Percentiles rank a stretch among this genome's conserved stretches.
Evolutionary conservation across 352 stramenopile species (phyloP).

Genomic region (Phytophthora constricta): DNA sequence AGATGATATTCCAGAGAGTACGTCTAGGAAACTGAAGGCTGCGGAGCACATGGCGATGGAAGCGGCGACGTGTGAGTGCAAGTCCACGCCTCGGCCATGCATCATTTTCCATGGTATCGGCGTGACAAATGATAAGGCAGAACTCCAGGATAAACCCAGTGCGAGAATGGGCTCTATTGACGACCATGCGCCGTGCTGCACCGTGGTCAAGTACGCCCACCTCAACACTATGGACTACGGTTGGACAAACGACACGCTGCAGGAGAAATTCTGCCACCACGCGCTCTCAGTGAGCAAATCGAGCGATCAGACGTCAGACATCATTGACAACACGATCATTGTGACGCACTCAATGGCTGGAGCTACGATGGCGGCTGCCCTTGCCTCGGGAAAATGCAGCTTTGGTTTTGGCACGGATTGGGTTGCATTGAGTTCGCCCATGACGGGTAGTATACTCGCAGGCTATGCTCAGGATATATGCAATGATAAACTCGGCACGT

Average conservation of each 20-base stretch:
- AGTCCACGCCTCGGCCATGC: background rate
- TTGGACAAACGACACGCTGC: background rate
- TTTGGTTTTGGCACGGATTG: slow-evolving; percentile 6
- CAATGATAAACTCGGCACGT: slow-evolving; percentile 16
- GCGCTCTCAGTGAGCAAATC: background rate
- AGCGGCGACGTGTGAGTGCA: too few species aligned
- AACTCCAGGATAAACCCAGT: background rate
- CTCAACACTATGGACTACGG: background rate
- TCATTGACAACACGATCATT: background rate
- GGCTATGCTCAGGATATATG: slow-evolving; percentile 31
- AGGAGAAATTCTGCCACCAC: background rate
- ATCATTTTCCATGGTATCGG: background rate
- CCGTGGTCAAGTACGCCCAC: background rate
- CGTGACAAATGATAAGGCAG: background rate
- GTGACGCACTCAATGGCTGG: too few species aligned
- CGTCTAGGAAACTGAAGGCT: background rate
- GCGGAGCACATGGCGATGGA: background rate
- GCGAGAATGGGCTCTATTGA: background rate
- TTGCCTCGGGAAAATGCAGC: background rate
- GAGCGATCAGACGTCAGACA: background rate
- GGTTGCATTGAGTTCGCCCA: slow-evolving; percentile 24
- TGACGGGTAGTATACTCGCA: slow-evolving; percentile 28
- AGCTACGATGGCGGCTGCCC: background rate
- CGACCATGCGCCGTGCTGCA: background rate
- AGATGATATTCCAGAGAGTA: background rate